A percentile compares a stretch with the other conserved stretches of the same genome.
Conservation (phyloP, 2,329 filamentous ascomycete genomes). For the Pseudocercospora ulei region DNA sequence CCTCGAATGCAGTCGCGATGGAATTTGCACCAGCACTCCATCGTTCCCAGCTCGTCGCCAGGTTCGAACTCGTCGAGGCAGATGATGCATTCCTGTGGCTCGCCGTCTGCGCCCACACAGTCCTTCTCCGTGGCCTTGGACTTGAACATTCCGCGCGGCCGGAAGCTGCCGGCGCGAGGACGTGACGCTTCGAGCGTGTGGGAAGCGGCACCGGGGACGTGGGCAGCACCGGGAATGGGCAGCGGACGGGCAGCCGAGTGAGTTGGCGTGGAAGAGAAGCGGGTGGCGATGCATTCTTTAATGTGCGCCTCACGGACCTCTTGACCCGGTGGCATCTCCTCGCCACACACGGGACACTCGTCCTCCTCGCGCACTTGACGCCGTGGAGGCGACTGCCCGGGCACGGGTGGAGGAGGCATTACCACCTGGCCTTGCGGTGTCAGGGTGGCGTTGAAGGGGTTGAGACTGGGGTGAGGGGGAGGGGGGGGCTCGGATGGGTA, state of each 20-base stretch:
- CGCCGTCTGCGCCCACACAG: conserved; percentile 45
- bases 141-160: conserved; percentile 39
- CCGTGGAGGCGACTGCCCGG: conserved; percentile 11
- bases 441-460: neutral
- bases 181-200: conserved; percentile 17
- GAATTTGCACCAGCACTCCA: conserved; percentile 57
- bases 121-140: conserved; percentile 56
- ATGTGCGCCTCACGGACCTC: conserved; percentile 40
- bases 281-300: conserved; percentile 29
- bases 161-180: conserved; percentile 28
- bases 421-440: neutral
- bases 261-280: conserved; percentile 21
- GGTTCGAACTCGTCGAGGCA: conserved; percentile 56
- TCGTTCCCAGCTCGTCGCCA: conserved; percentile 49
- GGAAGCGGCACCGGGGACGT: conserved; percentile 12
- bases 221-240: conserved; percentile 11
- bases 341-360: conserved; percentile 67
- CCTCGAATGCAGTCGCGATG: conserved; percentile 51
- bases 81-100: conserved; percentile 51
- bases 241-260: neutral
- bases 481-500: no score
- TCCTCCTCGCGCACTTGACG: conserved; percentile 54
- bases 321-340: conserved; percentile 54
- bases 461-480: neutral
- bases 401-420: neutral